Base-by-base conservation (phyloP, 257 asterid genomes). In the Gentiana dahurica region DNA sequence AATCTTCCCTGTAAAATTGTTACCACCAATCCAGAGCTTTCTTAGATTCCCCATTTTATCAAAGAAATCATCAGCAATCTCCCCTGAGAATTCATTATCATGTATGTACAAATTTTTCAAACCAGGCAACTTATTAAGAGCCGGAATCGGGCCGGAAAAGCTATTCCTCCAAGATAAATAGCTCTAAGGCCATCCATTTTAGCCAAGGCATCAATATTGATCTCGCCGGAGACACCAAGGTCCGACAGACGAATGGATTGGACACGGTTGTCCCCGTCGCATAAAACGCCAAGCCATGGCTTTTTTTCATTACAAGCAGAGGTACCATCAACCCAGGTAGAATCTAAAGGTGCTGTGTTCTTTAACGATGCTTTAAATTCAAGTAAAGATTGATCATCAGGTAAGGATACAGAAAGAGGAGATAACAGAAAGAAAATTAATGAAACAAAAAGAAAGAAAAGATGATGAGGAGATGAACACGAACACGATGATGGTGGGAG, bases 211-310 rank as follows among this genome's bases (percentile, higher is more conserved):
- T 64, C 76, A 4, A 85, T 56, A 33, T 76, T 73, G 4, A 85
- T 47, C 0, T 71, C 79, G 0, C 70, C 81, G 1, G 75, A 63
- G 12, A 91, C 73, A 9, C 75, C 81, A 47, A 70, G 66, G 4
- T 76, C 71, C 69, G 70, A 68, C 15, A 87, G 84, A 35, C 68
- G 39, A 34, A 87, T 58, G 3, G 72, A 75, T 0, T 77, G 68
- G 6, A 92, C 80, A 1, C 49, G 46, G 46, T 8, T 7, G 13
- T 64, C 69, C 4, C 68, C 77, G 24, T 64, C 61, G 56, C 98
- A 87, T 34, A 68, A 72, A 1, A 91, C 73, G 11, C 94, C 95
- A 4, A 8, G 46, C 98, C 98, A 91, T 34, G 65, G 61, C 2
- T 43, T 62, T 1, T 38, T n/a, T 2, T 33, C 37, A 34, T 79